Conservation (phyloP, 257 asterid genomes). For the Lavandula angustifolia region DNA sequence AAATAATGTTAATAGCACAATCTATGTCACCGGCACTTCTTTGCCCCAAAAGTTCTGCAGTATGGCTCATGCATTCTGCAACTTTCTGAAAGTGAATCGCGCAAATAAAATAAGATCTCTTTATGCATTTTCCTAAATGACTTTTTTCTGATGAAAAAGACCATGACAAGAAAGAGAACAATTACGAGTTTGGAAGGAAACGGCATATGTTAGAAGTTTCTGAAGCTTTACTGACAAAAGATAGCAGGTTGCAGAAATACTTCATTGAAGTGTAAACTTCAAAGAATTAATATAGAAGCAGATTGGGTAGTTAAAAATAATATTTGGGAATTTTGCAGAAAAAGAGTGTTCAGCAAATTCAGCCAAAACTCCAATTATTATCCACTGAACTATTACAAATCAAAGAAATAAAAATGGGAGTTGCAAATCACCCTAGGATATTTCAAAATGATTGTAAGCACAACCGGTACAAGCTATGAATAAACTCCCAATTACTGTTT, state of each 20-base stretch:
- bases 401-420: conserved; percentile 4
- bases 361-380: background rate
- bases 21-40: conserved; percentile 59
- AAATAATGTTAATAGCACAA: conserved; percentile 58
- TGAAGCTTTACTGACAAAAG: conserved; percentile 22
- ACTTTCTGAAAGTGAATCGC: conserved; percentile 61
- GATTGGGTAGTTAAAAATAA: background rate
- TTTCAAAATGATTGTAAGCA: background rate
- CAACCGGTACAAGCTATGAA: background rate
- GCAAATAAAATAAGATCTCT: conserved; percentile 12
- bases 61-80: conserved; percentile 59
- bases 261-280: conserved; percentile 6
- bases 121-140: conserved; percentile 2
- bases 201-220: background rate
- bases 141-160: background rate
- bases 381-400: conserved; percentile 3
- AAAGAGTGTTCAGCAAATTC: conserved; percentile 6
- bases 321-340: background rate
- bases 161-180: background rate
- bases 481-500: conserved; percentile 7
- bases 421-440: background rate
- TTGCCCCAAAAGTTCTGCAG: conserved; percentile 55
- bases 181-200: background rate
- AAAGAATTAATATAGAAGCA: conserved; percentile 10
- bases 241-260: background rate